phyloP scores from a whole-genome alignment of 129 eudicot genomes.

The Artemisia annua region DNA sequence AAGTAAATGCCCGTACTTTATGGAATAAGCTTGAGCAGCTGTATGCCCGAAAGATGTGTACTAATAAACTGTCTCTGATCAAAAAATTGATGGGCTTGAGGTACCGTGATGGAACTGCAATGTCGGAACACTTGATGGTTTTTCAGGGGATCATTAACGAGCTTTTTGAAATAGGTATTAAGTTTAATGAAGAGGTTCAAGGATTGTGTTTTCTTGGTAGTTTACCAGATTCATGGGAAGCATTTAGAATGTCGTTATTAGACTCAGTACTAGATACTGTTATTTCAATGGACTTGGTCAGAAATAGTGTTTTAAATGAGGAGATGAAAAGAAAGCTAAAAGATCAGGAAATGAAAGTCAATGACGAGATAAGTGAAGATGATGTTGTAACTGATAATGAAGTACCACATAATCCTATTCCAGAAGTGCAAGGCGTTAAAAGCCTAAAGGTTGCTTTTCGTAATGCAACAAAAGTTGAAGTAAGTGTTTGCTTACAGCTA shows the following conservation, averaged over 20 bases:
- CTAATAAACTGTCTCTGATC: neutral
- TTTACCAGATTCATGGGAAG: neutral
- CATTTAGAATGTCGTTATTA: neutral
- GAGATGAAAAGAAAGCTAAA: neutral
- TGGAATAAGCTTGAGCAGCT: conserved; percentile 3
- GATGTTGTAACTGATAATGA: conserved; percentile 25
- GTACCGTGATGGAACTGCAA: neutral
- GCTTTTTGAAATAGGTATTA: neutral
- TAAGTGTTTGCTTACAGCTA: conserved; percentile 28
- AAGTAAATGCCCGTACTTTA: neutral
- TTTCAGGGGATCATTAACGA: neutral
- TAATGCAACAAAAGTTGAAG: conserved; percentile 72
- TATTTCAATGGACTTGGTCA: neutral
- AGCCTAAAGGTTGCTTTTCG: conserved; percentile 75
- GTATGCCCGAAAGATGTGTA: neutral
- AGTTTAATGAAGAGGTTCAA: neutral
- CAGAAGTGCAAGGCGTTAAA: conserved; percentile 80
- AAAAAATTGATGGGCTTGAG: neutral
- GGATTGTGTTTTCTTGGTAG: neutral
- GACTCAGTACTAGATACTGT: neutral
- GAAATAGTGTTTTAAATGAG: neutral
- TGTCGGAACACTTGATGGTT: neutral
- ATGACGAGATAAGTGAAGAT: neutral
- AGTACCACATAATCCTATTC: conserved; percentile 76
- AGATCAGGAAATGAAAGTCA: neutral